Evolutionary conservation across 2,329 filamentous ascomycete species (phyloP).

Genomic region (Blastomyces silverae): DNA sequence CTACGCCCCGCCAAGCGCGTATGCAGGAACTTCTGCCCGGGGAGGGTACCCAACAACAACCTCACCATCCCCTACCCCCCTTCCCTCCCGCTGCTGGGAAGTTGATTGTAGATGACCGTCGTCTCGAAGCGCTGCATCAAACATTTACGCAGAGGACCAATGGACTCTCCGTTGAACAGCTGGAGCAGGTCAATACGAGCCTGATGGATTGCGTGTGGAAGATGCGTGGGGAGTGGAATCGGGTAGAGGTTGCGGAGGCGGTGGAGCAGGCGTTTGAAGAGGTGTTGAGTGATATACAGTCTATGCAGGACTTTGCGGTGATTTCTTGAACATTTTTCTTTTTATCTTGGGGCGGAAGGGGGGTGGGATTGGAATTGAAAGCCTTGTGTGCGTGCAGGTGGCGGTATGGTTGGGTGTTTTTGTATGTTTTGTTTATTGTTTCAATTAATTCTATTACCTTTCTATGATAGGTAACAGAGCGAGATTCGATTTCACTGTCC

Average conservation of each 20-base stretch:
- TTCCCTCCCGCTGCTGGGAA: constrained; percentile 2
- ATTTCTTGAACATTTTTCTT: background rate
- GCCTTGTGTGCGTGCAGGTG: background rate
- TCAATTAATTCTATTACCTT: constrained; percentile 15
- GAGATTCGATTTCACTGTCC: background rate
- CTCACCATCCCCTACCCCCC: constrained; percentile 7
- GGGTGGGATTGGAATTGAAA: too few relatives aligned
- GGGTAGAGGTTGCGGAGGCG: constrained; percentile 60
- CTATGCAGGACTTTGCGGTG: constrained; percentile 42
- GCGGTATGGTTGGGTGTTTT: background rate
- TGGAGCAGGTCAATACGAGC: constrained; percentile 86
- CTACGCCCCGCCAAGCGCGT: constrained; percentile 22
- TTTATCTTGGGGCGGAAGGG: background rate
- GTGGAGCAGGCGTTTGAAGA: constrained; percentile 69
- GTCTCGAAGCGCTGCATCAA: constrained; percentile 54
- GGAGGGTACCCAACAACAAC: constrained; percentile 12
- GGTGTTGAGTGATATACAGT: constrained; percentile 51
- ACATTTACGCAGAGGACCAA: constrained; percentile 61
- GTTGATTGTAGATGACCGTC: constrained; percentile 40
- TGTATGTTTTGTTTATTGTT: constrained; percentile 3
- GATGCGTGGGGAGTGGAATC: constrained; percentile 72
- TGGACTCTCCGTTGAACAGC: constrained; percentile 81
- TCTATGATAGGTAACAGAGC: background rate
- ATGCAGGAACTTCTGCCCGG: constrained; percentile 16
- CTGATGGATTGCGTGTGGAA: constrained; percentile 89